Evolutionary conservation across 2,329 filamentous ascomycete species (phyloP).

Genomic region (Neoscytalidium dimidiatum): DNA sequence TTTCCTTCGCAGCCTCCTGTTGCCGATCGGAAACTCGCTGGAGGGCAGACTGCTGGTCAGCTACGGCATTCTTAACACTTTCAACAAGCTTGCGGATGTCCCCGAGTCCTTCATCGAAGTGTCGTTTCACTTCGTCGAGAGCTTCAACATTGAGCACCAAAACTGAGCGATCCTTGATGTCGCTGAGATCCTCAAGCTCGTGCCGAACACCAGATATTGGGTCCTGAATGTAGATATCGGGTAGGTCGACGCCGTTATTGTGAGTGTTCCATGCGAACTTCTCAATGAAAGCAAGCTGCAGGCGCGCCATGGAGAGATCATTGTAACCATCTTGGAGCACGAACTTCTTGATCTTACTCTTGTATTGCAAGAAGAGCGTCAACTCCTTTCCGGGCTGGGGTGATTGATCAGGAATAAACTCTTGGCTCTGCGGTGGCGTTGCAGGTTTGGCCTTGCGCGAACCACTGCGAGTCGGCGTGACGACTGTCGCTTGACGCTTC

Average conservation of each 20-base stretch:
- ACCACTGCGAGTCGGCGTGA: slow-evolving; percentile 30
- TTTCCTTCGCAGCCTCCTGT: slow-evolving; percentile 83
- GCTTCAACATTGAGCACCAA: slow-evolving; percentile 92
- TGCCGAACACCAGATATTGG: slow-evolving; percentile 94
- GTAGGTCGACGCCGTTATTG: slow-evolving; percentile 85
- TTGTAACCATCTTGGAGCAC: slow-evolving; percentile 81
- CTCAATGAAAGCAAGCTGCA: slow-evolving; percentile 96
- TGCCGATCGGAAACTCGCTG: slow-evolving; percentile 89
- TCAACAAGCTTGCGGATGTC: slow-evolving; percentile 81
- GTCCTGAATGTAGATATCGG: slow-evolving; percentile 98
- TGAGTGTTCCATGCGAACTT: slow-evolving; percentile 99
- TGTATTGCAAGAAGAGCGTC: slow-evolving; percentile 93
- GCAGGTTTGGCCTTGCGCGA: slow-evolving; percentile 38
- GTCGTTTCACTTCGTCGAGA: slow-evolving; percentile 92
- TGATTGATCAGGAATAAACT: slow-evolving; percentile 56
- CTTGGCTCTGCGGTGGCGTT: slow-evolving; percentile 42
- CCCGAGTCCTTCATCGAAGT: slow-evolving; percentile 89
- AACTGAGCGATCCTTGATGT: slow-evolving; percentile 93
- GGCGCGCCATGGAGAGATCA: slow-evolving; percentile 80
- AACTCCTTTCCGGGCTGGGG: slow-evolving; percentile 82
- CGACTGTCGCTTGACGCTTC: slow-evolving; percentile 21
- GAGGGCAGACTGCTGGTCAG: slow-evolving; percentile 78
- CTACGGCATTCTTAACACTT: slow-evolving; percentile 78
- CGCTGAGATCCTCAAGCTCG: slow-evolving; percentile 87
- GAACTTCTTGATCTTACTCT: slow-evolving; percentile 96